Conservation (phyloP, 495 filamentous ascomycete species). For the Oidiodendron maius region DNA sequence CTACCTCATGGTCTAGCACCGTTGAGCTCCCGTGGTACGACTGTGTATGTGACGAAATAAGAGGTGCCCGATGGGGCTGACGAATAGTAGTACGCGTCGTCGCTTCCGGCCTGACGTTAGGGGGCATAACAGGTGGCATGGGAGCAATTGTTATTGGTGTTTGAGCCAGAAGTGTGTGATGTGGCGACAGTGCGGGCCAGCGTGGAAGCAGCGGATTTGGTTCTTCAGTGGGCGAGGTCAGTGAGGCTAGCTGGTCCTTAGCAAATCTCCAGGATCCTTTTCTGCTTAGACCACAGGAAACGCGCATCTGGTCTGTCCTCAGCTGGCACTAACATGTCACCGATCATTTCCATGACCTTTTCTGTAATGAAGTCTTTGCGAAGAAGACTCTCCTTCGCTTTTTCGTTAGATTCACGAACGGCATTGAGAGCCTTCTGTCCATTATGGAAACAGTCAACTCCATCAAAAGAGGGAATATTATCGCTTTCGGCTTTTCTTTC, state of each 20-base stretch:
- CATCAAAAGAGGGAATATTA: constrained; percentile 10
- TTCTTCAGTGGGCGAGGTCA: too few relatives aligned
- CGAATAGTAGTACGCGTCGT: too few relatives aligned
- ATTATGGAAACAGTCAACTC: constrained; percentile 37
- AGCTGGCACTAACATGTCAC: constrained; percentile 8
- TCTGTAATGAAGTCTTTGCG: constrained; percentile 3
- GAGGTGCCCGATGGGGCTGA: too few relatives aligned
- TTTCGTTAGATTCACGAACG: constrained; percentile 23
- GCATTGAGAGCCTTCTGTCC: constrained; percentile 23
- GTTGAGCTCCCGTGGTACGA: too few relatives aligned
- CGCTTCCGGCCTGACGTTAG: too few relatives aligned
- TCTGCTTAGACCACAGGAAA: neutral
- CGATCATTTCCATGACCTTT: constrained; percentile 7
- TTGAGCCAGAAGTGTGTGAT: too few relatives aligned
- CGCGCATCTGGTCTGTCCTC: constrained; percentile 20
- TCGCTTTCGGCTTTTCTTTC: constrained; percentile 23
- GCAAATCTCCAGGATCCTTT: neutral
- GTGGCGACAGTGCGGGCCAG: too few relatives aligned
- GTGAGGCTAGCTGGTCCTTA: too few relatives aligned
- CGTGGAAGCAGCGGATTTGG: too few relatives aligned
- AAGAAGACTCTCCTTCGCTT: constrained; percentile 2
- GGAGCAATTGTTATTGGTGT: too few relatives aligned
- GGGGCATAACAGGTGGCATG: too few relatives aligned
- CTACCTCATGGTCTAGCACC: neutral
- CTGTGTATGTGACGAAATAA: too few relatives aligned